Evolutionary conservation across 1,284 basidiomycete species (phyloP), one percentile per base, ranked within the genome.

Genomic region (Fomes fomentarius): DNA sequence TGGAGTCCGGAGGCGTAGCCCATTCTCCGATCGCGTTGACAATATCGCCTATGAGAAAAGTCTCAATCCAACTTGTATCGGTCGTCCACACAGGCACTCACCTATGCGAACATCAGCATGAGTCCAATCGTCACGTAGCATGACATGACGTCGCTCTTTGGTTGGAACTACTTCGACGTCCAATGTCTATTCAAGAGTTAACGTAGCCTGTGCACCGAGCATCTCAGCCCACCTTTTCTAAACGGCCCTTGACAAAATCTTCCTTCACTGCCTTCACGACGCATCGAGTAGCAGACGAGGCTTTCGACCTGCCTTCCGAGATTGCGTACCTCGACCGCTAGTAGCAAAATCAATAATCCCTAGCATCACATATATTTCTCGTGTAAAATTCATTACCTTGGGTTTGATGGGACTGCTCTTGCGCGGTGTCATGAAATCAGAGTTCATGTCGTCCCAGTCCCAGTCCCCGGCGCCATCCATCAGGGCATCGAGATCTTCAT

Each of bases 1-100:
- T 19, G 24, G 66, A 19, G 56, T 25, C 64, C 57, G 64, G 85
- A 85, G 22, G 17, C 21, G 7, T 25, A 7, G 17, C 25, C 59
- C 59, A 61, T 24, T 71, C 57, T n/a, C 89, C 89, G 37, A 96
- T 74, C 48, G 93, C 73, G 67, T 96, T 95, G 55, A 95, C 72
- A 22, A 79, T 80, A 67, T 97, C 93, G 56, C 87, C 91, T 88
- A 61, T 0, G 28, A 42, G 25, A 30, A 15, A n/a, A 5, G 22
- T 15, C 3, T 41, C 31, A 46, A 33, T n/a, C 17, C 22, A 24
- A 9, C n/a, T 10, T 25, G 11, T 8, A 30, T 10, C n/a, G 15
- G 4, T 6, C 15, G 9, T 19, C 19, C 6, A 25, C 1, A 33
- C 17, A 9, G 3, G 3, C 19, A 17, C 76, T 25, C 67, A 87